phyloP scores from a whole-genome alignment of 306 rosid genomes.

The Geum urbanum region DNA sequence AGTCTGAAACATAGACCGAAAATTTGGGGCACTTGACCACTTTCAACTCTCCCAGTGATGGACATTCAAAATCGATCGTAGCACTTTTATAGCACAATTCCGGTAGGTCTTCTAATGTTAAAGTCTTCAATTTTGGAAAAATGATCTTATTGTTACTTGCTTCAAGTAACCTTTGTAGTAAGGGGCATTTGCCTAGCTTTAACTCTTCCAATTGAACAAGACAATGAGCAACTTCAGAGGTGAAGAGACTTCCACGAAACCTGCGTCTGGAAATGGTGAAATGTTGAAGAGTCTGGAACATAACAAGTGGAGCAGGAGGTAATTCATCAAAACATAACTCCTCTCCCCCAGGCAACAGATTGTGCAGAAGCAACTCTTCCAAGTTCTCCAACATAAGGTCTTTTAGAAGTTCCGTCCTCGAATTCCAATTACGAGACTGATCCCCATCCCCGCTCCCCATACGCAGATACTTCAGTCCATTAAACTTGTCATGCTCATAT shows the following conservation, averaged over 20 bases:
- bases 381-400: neutral
- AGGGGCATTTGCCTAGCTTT: neutral
- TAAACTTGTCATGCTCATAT: neutral
- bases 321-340: neutral
- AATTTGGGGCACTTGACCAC: neutral
- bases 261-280: neutral
- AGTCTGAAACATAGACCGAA: too few relatives aligned
- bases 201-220: neutral
- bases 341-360: neutral
- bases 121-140: neutral
- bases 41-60: neutral
- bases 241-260: neutral
- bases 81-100: neutral
- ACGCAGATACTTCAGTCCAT: neutral
- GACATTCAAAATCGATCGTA: neutral
- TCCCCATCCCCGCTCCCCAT: too few relatives aligned
- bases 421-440: too few relatives aligned
- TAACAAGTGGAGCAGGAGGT: neutral
- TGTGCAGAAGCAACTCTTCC: neutral
- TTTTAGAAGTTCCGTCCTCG: neutral
- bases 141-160: neutral
- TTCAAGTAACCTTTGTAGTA: neutral
- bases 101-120: neutral
- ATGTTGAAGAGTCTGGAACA: neutral
- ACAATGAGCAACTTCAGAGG: neutral